Percentiles rank a stretch among this genome's conserved stretches.
These are phyloP conservation scores for Halenospora varia DNA, from an alignment of 495 filamentous ascomycete genomes.

Conservation along the genomic window DNA sequence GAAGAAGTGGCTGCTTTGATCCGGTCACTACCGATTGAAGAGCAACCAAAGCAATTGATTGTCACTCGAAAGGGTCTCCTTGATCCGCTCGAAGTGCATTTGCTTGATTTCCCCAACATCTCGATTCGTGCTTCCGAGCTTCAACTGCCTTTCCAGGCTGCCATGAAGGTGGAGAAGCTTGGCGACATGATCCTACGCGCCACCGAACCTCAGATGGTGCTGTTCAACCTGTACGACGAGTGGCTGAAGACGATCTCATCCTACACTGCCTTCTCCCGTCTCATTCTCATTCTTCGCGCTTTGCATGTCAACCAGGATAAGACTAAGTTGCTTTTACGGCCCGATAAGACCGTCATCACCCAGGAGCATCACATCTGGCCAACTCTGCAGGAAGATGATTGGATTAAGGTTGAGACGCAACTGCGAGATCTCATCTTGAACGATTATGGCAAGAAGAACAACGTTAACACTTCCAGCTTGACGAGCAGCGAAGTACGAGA, in stretches of 20 bases:
- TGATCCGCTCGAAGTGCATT: slow-evolving; percentile 94
- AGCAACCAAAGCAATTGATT: slow-evolving; percentile 98
- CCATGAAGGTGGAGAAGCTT: slow-evolving; percentile 99
- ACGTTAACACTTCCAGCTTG: slow-evolving; percentile 95
- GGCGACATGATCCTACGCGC: slow-evolving; percentile 98
- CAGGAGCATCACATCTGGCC: slow-evolving; percentile 99
- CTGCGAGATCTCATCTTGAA: slow-evolving; percentile 94
- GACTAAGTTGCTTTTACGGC: slow-evolving; percentile 94
- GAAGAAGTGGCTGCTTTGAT: slow-evolving; percentile 99
- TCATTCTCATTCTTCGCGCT: slow-evolving; percentile 92
- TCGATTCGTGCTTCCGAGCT: slow-evolving; percentile 97
- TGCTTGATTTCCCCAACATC: slow-evolving; percentile 99
- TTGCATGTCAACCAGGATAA: slow-evolving; percentile 98
- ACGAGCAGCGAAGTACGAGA: slow-evolving; percentile 96
- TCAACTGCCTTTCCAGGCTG: slow-evolving; percentile 97
- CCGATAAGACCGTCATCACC: slow-evolving; percentile 97
- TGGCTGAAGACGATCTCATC: slow-evolving; percentile 99
- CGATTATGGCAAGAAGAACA: slow-evolving; percentile 99
- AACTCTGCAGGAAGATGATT: slow-evolving; percentile 88
- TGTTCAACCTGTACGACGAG: slow-evolving; percentile 99
- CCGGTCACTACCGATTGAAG: slow-evolving; percentile 93
- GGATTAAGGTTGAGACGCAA: slow-evolving; percentile 98
- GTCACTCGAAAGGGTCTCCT: slow-evolving; percentile 96
- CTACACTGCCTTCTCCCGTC: slow-evolving; percentile 95
- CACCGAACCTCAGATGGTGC: slow-evolving; percentile 98